Base-by-base conservation (phyloP, 495 filamentous ascomycete genomes). In the Neurospora pannonica region DNA sequence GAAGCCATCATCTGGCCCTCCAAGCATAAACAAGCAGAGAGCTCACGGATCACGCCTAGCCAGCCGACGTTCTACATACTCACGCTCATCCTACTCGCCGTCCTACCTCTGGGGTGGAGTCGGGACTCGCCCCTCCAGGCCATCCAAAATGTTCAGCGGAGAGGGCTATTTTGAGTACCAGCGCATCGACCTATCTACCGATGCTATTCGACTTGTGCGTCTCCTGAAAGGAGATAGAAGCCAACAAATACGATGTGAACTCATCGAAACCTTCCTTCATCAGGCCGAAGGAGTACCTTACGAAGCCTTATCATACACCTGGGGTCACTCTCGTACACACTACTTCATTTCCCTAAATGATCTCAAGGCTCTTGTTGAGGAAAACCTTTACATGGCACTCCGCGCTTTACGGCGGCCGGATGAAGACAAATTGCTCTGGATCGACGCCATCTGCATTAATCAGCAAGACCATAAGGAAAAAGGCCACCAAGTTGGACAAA, bases 261-360 rank as follows among this genome's bases (percentile, higher is more conserved):
- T 77, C n/a, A 28, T 71, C 21, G 71, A 75, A 9, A 38, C 71
- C 4, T 38, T 38, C 37, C 76, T 72, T 5, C 21, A 62, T 28
- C n/a, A 69, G n/a, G 46, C 17, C 2, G 48, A 73, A 1, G 54
- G 70, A 5, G 15, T 71, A 0, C 72, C 72, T 7, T 84, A 82
- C 60, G 76, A 82, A 46, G 79, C 81, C 19, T 62, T 83, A 19
- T 83, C 81, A 24, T 83, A 82, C 73, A 60, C 70, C 67, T 83
- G 81, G 81, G 8, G n/a, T n/a, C n/a, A n/a, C n/a, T n/a, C n/a
- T n/a, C n/a, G n/a, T n/a, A n/a, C n/a, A n/a, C n/a, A n/a, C n/a
- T n/a, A n/a, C n/a, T n/a, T n/a, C n/a, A n/a, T n/a, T n/a, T n/a
- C n/a, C n/a, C n/a, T n/a, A n/a, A n/a, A n/a, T n/a, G n/a, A n/a